Evolutionary conservation across 495 filamentous ascomycete species (phyloP).

Genomic region (Pyronema omphalodes): DNA sequence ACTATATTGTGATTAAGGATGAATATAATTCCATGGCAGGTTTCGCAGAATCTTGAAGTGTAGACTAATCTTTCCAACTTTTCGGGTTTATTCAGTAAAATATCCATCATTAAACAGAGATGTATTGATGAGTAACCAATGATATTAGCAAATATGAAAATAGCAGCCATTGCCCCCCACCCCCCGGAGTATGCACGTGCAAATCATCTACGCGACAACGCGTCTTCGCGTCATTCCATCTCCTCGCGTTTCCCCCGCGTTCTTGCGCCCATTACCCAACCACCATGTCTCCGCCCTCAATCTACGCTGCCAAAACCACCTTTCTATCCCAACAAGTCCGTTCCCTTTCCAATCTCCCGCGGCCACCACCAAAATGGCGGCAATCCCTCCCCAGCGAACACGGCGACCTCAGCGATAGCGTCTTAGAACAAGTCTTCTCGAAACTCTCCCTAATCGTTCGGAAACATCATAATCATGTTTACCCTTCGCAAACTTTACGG

Average conservation of each 20-base stretch:
- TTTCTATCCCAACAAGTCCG: slow-evolving; percentile 47
- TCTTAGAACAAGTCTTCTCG: slow-evolving; percentile 37
- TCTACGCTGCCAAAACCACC: slow-evolving; percentile 43
- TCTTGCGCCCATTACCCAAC: neutral
- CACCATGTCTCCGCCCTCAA: slow-evolving; percentile 26
- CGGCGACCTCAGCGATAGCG: slow-evolving; percentile 33
- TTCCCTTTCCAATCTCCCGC: slow-evolving; percentile 37
- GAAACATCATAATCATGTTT: slow-evolving; percentile 52
- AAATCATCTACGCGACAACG: no score
- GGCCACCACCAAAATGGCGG: slow-evolving; percentile 40
- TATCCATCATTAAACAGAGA: no score
- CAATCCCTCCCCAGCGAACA: slow-evolving; percentile 28
- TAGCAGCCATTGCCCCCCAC: no score
- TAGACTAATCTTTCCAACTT: no score
- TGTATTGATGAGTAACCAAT: no score
- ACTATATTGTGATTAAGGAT: no score
- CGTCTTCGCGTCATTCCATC: no score
- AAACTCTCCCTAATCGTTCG: slow-evolving; percentile 47
- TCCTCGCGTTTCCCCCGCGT: neutral
- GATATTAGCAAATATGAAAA: no score
- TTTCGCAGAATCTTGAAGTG: no score
- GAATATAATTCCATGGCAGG: no score
- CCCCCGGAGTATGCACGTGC: no score
- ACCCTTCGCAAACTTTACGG: slow-evolving; percentile 54
- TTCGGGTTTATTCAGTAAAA: no score